Conservation (phyloP, 306 rosid species). For the Trifolium repens region DNA sequence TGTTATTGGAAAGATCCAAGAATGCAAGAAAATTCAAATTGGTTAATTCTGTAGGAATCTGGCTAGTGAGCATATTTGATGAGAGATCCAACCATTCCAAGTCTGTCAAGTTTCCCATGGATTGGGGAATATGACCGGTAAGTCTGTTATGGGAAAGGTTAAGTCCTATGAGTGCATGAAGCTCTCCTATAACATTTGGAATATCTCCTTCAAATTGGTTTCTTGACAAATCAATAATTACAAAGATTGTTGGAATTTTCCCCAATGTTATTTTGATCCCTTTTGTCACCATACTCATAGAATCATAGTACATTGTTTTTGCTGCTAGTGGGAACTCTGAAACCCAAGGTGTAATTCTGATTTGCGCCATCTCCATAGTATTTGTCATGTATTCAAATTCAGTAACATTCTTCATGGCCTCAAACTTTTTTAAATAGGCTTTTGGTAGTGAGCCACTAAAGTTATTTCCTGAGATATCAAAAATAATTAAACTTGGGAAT, state of each 20-base stretch:
- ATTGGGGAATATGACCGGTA: slow-evolving; percentile 22
- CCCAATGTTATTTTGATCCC: rapidly evolving
- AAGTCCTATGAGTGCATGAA: slow-evolving; percentile 35
- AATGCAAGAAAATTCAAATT: slow-evolving; percentile 8
- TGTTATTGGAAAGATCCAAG: slow-evolving; percentile 45
- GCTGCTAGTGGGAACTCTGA: too few species aligned
- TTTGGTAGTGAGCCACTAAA: background rate
- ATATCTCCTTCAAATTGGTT: slow-evolving; percentile 41
- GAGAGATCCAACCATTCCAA: slow-evolving; percentile 52
- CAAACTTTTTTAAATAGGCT: slow-evolving; percentile 11
- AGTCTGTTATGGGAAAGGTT: slow-evolving; percentile 48
- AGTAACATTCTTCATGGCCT: slow-evolving; percentile 38
- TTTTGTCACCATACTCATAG: slow-evolving; percentile 20
- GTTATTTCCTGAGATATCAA: slow-evolving; percentile 40
- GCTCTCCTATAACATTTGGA: slow-evolving; percentile 37
- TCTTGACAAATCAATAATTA: slow-evolving; percentile 31
- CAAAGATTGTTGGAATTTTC: slow-evolving; percentile 7
- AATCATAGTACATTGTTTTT: background rate
- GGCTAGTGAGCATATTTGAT: slow-evolving; percentile 34
- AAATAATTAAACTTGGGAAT: slow-evolving; percentile 36
- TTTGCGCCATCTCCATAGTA: too few species aligned
- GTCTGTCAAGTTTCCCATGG: slow-evolving; percentile 17
- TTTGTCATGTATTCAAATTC: too few species aligned
- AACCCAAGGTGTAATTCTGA: too few species aligned
- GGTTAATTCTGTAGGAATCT: slow-evolving; percentile 41